Evolutionary conservation across 148 eudicot species (phyloP), one percentile per base, ranked within the genome.

Genomic region (Fallopia convolvulus): DNA sequence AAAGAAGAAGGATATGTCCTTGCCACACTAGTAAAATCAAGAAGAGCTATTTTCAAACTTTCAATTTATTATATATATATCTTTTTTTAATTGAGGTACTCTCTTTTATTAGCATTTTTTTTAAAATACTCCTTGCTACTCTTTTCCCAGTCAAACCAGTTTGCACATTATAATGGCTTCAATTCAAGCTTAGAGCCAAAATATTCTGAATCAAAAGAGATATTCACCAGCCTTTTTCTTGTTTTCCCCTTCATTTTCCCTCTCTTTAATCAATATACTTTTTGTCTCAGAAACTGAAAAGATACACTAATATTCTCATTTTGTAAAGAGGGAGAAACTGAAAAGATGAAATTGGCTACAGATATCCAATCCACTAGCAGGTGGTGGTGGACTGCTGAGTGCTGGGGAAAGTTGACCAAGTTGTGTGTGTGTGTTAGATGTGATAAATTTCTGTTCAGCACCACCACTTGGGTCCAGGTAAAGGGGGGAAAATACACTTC

Each of bases 341-440:
- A 42, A 74, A 72, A 60, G 32, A 65, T 52, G 75, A 70, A 42
- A 80, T 74, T 78, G 76, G 70, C 17, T 23, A 74, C 55, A 9
- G 75, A 40, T 49, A 74, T 68, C 77, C 53, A 79, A 75, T 79
- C 74, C 81, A 14, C 44, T 68, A 68, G 72, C 72, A 68, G 46
- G 72, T 68, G 46, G 72, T 15, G 72, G 72, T 68, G 72, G 72
- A 68, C 46, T 39, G 72, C 72, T 36, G 9, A 68, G 72, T 68
- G 72, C 72, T 68, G 20, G 11, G 6, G 70, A 68, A 68, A 36
- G 72, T 68, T 68, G 72, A 68, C 72, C 72, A 68, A 68, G 39
- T 68, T 33, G 72, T 36, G 44, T 66, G 66, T 60, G 41, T 33
- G n/a, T 36, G 41, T 66, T 20, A 33, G 72, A 68, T 68, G 72